These are phyloP conservation scores for Amanita polypyramis DNA, from an alignment of 768 basidiomycete genomes.

Conservation along the genomic window DNA sequence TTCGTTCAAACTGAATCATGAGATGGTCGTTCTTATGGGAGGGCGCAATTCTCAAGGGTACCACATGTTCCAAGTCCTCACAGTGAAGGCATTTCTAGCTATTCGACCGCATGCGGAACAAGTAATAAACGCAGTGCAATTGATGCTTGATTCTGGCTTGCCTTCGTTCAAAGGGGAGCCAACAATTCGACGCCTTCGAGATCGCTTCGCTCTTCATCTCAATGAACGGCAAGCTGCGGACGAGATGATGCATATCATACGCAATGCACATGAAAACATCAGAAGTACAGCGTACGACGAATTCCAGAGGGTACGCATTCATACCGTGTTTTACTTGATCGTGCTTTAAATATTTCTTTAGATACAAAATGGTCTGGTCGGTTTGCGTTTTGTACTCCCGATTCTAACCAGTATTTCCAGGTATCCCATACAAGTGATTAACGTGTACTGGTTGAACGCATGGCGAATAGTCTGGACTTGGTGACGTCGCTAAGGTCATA, in stretches of 20 bases:
- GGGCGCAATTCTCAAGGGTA: slow-evolving; percentile 92
- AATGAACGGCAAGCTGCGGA: slow-evolving; percentile 90
- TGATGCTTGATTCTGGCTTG: slow-evolving; percentile 92
- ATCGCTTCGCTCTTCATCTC: slow-evolving; percentile 75
- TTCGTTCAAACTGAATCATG: slow-evolving; percentile 97
- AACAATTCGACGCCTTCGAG: slow-evolving; percentile 79
- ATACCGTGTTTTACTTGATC: background rate
- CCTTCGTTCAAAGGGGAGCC: slow-evolving; percentile 96
- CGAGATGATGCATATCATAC: slow-evolving; percentile 81
- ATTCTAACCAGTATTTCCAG: slow-evolving; percentile 12
- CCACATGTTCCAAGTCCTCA: slow-evolving; percentile 85
- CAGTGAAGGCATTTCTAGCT: slow-evolving; percentile 93
- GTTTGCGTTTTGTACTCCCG: background rate
- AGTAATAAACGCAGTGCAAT: slow-evolving; percentile 74
- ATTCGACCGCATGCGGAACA: slow-evolving; percentile 92
- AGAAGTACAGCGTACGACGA: slow-evolving; percentile 92
- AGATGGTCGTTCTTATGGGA: slow-evolving; percentile 98
- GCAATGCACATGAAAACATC: slow-evolving; percentile 92
- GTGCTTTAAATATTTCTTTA: slow-evolving; percentile 8
- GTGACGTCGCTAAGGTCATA: too few species aligned
- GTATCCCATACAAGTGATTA: slow-evolving; percentile 33
- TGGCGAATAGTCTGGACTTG: too few species aligned
- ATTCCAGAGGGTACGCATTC: slow-evolving; percentile 69
- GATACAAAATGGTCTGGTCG: slow-evolving; percentile 29
- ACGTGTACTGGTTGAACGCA: too few species aligned